Percentiles rank a stretch among this genome's conserved stretches.
Conservation (phyloP, 2,329 filamentous ascomycete species). For the Nothopassalora personata region DNA sequence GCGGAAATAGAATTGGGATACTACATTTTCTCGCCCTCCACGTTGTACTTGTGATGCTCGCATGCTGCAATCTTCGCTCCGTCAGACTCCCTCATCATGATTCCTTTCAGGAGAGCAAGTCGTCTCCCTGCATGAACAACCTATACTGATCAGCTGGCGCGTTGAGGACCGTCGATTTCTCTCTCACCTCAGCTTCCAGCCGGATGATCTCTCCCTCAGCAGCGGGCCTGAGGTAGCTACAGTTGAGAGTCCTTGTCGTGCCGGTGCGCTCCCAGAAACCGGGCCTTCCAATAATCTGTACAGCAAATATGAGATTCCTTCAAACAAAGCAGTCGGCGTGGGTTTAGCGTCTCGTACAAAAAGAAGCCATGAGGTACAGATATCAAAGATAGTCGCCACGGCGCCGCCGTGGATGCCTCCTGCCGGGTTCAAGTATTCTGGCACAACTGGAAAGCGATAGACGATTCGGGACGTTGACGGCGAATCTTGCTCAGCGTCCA, state of each 20-base stretch:
- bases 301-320: not conserved
- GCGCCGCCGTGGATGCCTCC: constrained; percentile 23
- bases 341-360: not conserved
- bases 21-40: constrained; percentile 19
- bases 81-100: constrained; percentile 23
- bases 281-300: constrained; percentile 11
- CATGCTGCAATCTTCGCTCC: constrained; percentile 21
- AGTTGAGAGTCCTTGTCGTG: constrained; percentile 21
- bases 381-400: constrained; percentile 22
- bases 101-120: constrained; percentile 19
- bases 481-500: constrained; percentile 14
- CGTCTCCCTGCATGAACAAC: constrained; percentile 24
- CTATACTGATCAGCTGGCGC: constrained; percentile 2
- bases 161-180: not conserved
- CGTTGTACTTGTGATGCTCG: constrained; percentile 26
- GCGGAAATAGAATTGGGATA: constrained; percentile 1
- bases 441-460: constrained; percentile 21
- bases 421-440: constrained; percentile 23
- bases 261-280: constrained; percentile 25
- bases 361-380: constrained; percentile 18
- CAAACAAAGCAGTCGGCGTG: not conserved
- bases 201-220: constrained; percentile 19
- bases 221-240: constrained; percentile 21
- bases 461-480: constrained; percentile 14
- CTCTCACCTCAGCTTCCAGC: constrained; percentile 23